Evolutionary conservation across 2,329 filamentous ascomycete species (phyloP), one percentile per base, ranked within the genome.

Genomic region (Cadophora luteo-olivacea): DNA sequence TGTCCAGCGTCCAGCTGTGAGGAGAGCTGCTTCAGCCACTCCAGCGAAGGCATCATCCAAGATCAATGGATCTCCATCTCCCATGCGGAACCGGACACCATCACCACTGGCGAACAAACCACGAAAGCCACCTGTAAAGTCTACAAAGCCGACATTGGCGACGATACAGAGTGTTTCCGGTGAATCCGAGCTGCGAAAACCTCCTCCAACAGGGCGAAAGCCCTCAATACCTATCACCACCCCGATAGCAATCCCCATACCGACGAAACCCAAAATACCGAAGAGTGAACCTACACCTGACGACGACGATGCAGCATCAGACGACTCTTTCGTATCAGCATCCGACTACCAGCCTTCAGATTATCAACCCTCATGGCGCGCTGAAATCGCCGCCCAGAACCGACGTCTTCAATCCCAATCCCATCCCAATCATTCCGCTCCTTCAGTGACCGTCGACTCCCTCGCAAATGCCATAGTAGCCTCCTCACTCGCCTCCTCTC

Each of bases 391-490:
- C 74, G 55, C 67, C 16, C 69, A 73, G 69, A 71, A 72, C 25
- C 66, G 67, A 16, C 68, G 68, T 19, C 69, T 65, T 33, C 49
- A 64, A 12, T n/a, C 33, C 24, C 63, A 67, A 9, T 72, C 70
- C 36, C 16, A 66, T 32, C 72, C 67, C 29, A 64, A 60, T 16
- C 51, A 58, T 11, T 73, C 74, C 32, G 68, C 69, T 38, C 73
- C 72, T 29, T 68, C 67, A 63, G 82, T 89, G 33, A 85, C 86
- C 0, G 83, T 92, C 11, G 86, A 90, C 68, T 89, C 89, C 0
- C 85, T 94, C 8, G 89, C 91, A 14, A 87, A 88, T 74, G 92
- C 92, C 70, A 93, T 94, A 68, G 86, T 94, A 74, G 92, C 91
- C 1, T 89, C 91, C 1, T 91, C 89, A 29, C 82, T 94, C 0